Conservation (phyloP, 495 filamentous ascomycete species). For the Aspergillus leporis region DNA sequence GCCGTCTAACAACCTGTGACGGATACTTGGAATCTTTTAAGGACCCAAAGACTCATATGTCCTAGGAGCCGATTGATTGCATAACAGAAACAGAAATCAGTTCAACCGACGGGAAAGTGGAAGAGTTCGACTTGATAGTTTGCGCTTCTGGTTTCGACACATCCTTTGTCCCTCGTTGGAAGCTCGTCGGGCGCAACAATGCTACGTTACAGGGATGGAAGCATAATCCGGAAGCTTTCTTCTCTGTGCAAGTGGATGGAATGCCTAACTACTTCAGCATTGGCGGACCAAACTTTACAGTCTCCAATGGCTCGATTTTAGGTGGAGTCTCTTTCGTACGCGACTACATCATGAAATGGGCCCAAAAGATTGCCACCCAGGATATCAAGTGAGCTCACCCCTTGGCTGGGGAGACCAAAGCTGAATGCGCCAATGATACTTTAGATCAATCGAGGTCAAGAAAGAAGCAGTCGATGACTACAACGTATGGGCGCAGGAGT, state of each 20-base stretch:
- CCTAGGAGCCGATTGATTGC: slow-evolving; percentile 43
- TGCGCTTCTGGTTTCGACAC: slow-evolving; percentile 52
- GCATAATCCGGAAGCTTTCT: slow-evolving; percentile 33
- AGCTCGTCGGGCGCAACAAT: slow-evolving; percentile 35
- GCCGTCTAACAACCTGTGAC: slow-evolving; percentile 40
- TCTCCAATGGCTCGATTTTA: not conserved
- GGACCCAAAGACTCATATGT: slow-evolving; percentile 46
- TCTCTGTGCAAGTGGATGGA: slow-evolving; percentile 34
- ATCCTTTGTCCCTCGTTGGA: slow-evolving; percentile 34
- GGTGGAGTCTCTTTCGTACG: slow-evolving; percentile 1
- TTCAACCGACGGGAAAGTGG: slow-evolving; percentile 18
- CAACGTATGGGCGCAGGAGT: not conserved
- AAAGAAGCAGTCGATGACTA: not conserved
- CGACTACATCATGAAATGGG: not conserved
- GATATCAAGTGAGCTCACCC: not conserved
- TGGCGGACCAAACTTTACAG: slow-evolving; percentile 33
- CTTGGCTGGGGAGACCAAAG: not conserved
- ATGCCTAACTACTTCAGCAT: slow-evolving; percentile 47
- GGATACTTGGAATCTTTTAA: slow-evolving; percentile 40
- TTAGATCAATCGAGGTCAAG: not conserved
- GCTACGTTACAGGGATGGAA: slow-evolving; percentile 24
- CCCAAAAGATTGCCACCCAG: not conserved
- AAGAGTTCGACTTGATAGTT: slow-evolving; percentile 46
- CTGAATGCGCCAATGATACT: no score
- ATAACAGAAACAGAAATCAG: slow-evolving; percentile 51